Conservation (phyloP, 495 filamentous ascomycete genomes). For the Xanthoparmelia taractica region DNA sequence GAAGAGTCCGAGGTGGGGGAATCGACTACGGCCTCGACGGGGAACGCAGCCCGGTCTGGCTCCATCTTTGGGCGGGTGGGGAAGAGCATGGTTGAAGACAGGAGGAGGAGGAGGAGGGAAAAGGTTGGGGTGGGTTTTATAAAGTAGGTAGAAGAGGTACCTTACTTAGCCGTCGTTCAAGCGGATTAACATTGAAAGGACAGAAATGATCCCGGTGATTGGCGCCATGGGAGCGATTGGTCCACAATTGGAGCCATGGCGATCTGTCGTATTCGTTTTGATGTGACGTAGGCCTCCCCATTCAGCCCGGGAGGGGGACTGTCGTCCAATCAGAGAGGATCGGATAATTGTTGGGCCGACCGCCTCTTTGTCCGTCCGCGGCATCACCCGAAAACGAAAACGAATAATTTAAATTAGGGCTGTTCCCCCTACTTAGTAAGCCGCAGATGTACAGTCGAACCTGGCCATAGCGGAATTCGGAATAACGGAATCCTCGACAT, state of each 20-base stretch:
- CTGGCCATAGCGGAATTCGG: too few relatives aligned
- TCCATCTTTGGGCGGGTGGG: constrained; percentile 19
- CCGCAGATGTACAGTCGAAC: not conserved
- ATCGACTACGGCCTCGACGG: constrained; percentile 23
- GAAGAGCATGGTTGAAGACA: constrained; percentile 10
- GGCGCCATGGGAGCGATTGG: constrained; percentile 8
- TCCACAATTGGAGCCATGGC: constrained; percentile 7
- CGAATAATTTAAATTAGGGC: constrained; percentile 6
- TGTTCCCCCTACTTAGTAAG: constrained; percentile 10
- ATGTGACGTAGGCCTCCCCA: constrained; percentile 1
- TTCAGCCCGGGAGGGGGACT: constrained; percentile 1
- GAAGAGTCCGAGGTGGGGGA: constrained; percentile 25
- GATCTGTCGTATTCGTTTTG: constrained; percentile 15
- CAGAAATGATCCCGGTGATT: not conserved
- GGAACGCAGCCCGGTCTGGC: constrained; percentile 23
- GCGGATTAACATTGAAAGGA: not conserved
- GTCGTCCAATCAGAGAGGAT: constrained; percentile 15
- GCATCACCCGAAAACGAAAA: not conserved
- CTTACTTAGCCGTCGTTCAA: not conserved
- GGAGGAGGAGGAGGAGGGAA: constrained; percentile 4
- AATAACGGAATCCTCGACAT: too few relatives aligned
- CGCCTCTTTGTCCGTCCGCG: constrained; percentile 5
- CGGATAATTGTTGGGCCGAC: constrained; percentile 8
- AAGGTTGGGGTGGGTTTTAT: constrained; percentile 2
- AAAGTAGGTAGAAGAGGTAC: constrained; percentile 1